Conservation (phyloP, 2,329 filamentous ascomycete genomes). For the Ceratocystis huliohia region DNA sequence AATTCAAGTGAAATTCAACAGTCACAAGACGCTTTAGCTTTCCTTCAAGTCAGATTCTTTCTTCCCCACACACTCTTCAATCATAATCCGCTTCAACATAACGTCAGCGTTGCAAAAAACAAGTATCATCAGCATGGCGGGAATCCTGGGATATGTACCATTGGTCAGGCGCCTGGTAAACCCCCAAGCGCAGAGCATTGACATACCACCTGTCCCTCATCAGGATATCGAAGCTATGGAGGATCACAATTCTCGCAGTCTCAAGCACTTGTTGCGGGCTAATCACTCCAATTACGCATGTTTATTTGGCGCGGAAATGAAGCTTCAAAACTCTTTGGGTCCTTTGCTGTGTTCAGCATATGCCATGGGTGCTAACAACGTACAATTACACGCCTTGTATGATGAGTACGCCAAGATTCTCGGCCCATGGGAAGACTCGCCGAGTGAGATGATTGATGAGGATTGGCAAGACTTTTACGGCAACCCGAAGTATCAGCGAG, state of each 20-base stretch:
- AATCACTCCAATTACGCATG: conserved; percentile 88
- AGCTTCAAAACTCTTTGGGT: conserved; percentile 69
- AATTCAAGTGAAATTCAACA: background rate
- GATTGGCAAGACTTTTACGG: conserved; percentile 85
- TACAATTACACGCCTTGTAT: conserved; percentile 69
- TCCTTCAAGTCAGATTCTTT: background rate
- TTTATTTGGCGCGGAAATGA: conserved; percentile 55
- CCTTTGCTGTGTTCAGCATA: conserved; percentile 79
- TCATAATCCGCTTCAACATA: background rate
- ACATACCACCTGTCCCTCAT: conserved; percentile 55
- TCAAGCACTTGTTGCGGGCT: conserved; percentile 82
- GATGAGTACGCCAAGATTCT: conserved; percentile 59
- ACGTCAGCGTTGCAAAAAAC: background rate
- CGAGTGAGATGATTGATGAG: conserved; percentile 64
- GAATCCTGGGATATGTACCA: conserved; percentile 15
- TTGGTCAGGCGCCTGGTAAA: conserved; percentile 10
- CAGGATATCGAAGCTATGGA: conserved; percentile 64
- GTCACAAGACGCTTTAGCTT: background rate
- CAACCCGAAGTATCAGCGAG: conserved; percentile 68
- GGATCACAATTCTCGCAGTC: conserved; percentile 65
- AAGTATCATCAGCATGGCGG: conserved; percentile 9
- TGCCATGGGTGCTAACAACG: conserved; percentile 60
- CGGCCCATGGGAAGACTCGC: conserved; percentile 72
- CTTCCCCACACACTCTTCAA: background rate
- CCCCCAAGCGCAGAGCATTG: conserved; percentile 28